Evolutionary conservation across 345 rosid species (phyloP), one percentile per base, ranked within the genome.

Genomic region (Eucalyptus camaldulensis): DNA sequence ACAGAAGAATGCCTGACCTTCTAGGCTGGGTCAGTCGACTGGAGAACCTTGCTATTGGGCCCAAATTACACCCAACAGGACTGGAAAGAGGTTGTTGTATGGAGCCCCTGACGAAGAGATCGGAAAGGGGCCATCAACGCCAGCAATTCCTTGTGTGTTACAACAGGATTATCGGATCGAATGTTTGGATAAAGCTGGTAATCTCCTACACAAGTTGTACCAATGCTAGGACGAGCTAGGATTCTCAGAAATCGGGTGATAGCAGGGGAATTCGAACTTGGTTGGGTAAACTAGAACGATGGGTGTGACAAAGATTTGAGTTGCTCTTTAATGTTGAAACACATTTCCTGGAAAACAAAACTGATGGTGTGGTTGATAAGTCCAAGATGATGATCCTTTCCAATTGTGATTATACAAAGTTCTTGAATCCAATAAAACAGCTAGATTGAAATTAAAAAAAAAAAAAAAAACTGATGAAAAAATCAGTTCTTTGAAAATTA

Each of bases 221-320:
- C 40, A 31, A 67, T 67, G 80, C 80, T 15, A 67, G 21, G 7
- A 31, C 7, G 80, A 31, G 22, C 80, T 67, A 15, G 80, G 80
- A n/a, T 67, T 67, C 80, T 31, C 22, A 6, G 19, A 67, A n/a
- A n/a, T 67, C 2, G 40, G 19, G 40, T 15, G 80, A 31, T 4
- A 31, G 40, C 21, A 4, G 40, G 40, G 80, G 43, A 31, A 31
- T 67, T 67, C 2, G 11, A 67, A 67, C 43, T 40, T 29, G 37
- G 37, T 65, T 65, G 33, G 19, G 33, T 65, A 4, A 65, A 31
- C 17, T 13, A 13, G 72, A 65, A 65, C 19, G 3, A 29, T 29
- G 9, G 10, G 9, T 5, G 0, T 14, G 69, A 62, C 69, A 62
- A 27, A 62, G 0, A 62, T 29, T 13, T n/a, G 72, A 29, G 37